Evolutionary conservation across 257 asterid genomes (phyloP).

Genomic region (Solanum rostratum): DNA sequence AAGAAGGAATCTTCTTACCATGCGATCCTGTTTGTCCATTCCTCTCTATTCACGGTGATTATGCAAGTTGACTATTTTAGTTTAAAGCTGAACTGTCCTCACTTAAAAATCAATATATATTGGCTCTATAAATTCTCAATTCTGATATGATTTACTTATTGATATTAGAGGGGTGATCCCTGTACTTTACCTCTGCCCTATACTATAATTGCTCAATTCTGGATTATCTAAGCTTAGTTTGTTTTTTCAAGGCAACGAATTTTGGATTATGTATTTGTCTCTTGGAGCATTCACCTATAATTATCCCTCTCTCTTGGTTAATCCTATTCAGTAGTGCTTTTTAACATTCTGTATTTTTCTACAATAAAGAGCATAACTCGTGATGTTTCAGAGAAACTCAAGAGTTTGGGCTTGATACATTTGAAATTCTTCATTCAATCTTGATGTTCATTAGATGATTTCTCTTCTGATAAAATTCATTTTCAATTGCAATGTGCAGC

Average conservation of each 20-base stretch:
- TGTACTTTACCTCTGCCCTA: background rate
- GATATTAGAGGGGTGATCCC: background rate
- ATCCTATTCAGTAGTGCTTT: background rate
- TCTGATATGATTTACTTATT: background rate
- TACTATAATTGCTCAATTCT: background rate
- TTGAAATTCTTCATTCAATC: background rate
- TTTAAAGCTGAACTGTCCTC: background rate
- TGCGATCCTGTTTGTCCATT: background rate
- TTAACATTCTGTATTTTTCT: background rate
- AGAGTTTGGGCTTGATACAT: background rate
- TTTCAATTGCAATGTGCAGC: conserved; percentile 32
- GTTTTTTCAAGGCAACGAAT: background rate
- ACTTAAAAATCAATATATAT: background rate
- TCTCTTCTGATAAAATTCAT: background rate
- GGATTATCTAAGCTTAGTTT: background rate
- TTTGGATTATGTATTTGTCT: background rate
- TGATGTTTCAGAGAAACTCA: background rate
- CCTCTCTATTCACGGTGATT: background rate
- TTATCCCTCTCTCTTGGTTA: background rate
- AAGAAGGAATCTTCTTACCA: background rate
- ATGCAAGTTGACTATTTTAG: background rate
- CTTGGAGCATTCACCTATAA: background rate
- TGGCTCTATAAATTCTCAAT: background rate
- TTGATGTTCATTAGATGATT: background rate
- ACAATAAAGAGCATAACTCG: background rate